These are phyloP conservation scores for Yarrowia deformans DNA, from an alignment of 805 yeast species.

Conservation along the genomic window DNA sequence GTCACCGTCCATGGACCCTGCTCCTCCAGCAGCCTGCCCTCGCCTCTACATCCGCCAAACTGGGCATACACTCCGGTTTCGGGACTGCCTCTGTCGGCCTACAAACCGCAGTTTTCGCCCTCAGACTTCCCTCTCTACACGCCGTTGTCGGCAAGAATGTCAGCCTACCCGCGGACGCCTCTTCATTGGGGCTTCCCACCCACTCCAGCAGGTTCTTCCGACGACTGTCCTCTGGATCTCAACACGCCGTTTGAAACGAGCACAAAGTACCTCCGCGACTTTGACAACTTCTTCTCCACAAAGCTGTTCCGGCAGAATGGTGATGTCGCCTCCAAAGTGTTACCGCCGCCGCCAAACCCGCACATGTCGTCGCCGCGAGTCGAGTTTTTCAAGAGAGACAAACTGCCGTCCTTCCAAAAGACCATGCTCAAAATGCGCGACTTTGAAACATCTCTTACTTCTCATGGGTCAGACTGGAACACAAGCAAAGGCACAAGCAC, in stretches of 20 bases:
- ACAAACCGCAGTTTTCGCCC: background rate
- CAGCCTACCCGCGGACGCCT: slow-evolving; percentile 6
- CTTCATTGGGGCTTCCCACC: background rate
- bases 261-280: slow-evolving; percentile 6
- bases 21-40: background rate
- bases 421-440: slow-evolving; percentile 5
- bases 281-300: slow-evolving; percentile 19
- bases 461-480: too few species aligned
- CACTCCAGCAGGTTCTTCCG: too few species aligned
- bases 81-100: background rate
- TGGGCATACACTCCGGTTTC: background rate
- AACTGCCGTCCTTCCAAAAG: slow-evolving; percentile 1
- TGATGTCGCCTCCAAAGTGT: background rate
- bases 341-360: background rate
- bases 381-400: slow-evolving; percentile 2
- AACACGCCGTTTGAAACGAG: slow-evolving; percentile 19
- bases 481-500: too few species aligned
- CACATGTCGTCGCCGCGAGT: background rate
- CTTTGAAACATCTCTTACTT: too few species aligned
- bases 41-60: background rate
- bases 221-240: slow-evolving; percentile 29
- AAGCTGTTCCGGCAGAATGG: slow-evolving; percentile 18
- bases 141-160: background rate
- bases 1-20: background rate
- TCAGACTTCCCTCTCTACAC: background rate